These are phyloP conservation scores for Alternaria ventricosa DNA, from an alignment of 2,329 filamentous ascomycete genomes.

Conservation along the genomic window DNA sequence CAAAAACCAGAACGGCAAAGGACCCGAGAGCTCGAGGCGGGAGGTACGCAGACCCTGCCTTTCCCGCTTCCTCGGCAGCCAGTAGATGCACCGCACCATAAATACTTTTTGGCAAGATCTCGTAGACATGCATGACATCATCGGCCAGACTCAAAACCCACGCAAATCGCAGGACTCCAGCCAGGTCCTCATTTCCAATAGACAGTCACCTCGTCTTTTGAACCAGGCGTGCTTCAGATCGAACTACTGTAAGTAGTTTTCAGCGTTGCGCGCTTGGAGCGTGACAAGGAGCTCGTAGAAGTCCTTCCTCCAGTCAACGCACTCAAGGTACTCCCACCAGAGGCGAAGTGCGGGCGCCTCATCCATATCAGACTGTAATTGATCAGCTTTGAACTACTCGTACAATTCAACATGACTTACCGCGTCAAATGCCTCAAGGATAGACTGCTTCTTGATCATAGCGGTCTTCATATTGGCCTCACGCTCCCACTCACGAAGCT, in stretches of 20 bases:
- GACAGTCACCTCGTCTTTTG: background rate
- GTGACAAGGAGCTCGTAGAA: constrained; percentile 52
- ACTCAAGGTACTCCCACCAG: constrained; percentile 58
- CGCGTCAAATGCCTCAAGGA: constrained; percentile 50
- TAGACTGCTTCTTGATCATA: constrained; percentile 45
- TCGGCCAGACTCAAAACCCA: background rate
- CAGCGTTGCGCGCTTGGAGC: constrained; percentile 20
- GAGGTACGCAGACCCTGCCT: background rate
- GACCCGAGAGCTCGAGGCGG: background rate
- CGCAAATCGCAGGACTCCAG: background rate
- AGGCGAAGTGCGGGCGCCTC: constrained; percentile 51
- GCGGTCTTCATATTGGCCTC: constrained; percentile 45
- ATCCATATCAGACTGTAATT: constrained; percentile 46
- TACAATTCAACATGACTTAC: constrained; percentile 28
- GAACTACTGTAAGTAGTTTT: constrained; percentile 4
- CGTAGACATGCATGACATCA: background rate
- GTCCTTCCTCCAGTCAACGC: constrained; percentile 48
- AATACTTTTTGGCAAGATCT: background rate
- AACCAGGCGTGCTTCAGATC: background rate
- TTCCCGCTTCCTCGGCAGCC: background rate
- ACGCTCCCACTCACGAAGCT: constrained; percentile 51
- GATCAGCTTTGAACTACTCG: background rate
- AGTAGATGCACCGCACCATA: background rate
- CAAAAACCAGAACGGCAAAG: background rate
- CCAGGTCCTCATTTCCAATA: background rate